Percentiles rank a stretch among this genome's conserved stretches.
Conservation (phyloP, 306 rosid genomes). For the Cucurbita moschata region DNA sequence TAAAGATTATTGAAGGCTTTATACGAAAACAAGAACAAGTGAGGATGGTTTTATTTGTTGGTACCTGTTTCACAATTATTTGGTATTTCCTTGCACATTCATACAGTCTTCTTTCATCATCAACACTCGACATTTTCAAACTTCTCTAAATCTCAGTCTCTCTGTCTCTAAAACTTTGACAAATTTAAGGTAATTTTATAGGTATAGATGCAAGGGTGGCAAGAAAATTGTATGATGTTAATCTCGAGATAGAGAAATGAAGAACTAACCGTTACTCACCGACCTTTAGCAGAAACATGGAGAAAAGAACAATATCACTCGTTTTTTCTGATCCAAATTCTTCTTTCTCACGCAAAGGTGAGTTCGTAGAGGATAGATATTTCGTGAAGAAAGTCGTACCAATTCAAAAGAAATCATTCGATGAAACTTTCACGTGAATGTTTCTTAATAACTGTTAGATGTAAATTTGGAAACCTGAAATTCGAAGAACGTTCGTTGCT, state of each 20-base stretch:
- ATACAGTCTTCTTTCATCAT: constrained; percentile 23
- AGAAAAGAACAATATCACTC: not conserved
- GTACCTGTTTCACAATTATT: constrained; percentile 21
- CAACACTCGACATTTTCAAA: constrained; percentile 21
- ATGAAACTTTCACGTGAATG: too few species aligned
- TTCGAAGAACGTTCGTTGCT: too few species aligned
- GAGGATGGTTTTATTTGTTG: not conserved
- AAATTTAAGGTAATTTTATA: not conserved
- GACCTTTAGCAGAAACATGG: not conserved
- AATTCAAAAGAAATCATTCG: not conserved
- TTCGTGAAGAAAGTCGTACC: not conserved
- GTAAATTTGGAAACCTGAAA: too few species aligned
- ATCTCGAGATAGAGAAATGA: not conserved
- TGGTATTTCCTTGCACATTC: constrained; percentile 15
- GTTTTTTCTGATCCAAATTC: not conserved
- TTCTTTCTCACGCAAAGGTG: not conserved
- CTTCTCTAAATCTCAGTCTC: not conserved
- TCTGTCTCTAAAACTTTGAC: not conserved
- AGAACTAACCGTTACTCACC: not conserved
- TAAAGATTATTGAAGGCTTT: not conserved
- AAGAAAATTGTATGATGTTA: not conserved
- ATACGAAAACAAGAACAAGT: not conserved
- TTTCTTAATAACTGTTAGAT: too few species aligned
- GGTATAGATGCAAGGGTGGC: not conserved
- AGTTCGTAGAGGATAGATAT: not conserved